Evolutionary conservation across 139 green algal species (phyloP).

Genomic region (Haematococcus sp.): DNA sequence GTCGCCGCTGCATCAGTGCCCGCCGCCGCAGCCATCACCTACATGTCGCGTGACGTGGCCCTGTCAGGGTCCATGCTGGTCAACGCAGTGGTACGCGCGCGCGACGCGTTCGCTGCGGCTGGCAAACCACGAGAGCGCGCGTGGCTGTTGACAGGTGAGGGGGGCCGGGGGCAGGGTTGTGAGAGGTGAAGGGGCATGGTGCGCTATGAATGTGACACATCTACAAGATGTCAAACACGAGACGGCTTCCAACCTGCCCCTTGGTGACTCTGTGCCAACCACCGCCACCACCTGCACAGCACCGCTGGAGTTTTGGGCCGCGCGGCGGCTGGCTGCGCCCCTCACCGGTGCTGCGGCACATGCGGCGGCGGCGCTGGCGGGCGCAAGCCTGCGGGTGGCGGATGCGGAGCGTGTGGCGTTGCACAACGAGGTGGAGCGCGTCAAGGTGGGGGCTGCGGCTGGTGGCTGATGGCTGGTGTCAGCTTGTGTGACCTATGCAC

Average conservation of each 20-base stretch:
- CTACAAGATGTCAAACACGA: too few relatives aligned
- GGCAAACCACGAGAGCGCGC: not conserved
- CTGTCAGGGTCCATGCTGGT: not conserved
- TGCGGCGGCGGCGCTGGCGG: not conserved
- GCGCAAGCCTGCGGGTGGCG: constrained; percentile 15
- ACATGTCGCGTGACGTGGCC: constrained; percentile 9
- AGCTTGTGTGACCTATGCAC: too few relatives aligned
- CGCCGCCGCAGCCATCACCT: not conserved
- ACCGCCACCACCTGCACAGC: too few relatives aligned
- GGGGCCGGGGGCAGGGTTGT: not conserved
- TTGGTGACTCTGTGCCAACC: too few relatives aligned
- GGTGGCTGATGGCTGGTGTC: too few relatives aligned
- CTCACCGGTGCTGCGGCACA: not conserved
- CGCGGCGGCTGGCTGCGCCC: not conserved
- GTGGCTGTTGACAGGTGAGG: constrained; percentile 20
- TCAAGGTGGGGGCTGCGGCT: constrained; percentile 4
- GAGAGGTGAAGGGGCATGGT: too few relatives aligned
- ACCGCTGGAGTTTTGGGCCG: too few relatives aligned
- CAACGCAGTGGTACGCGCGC: constrained; percentile 12
- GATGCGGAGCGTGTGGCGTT: constrained; percentile 24
- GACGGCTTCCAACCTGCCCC: too few relatives aligned
- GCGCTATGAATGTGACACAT: too few relatives aligned
- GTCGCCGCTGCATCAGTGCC: constrained; percentile 3
- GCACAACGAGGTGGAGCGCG: constrained; percentile 20
- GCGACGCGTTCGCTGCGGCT: constrained; percentile 8